phyloP scores from a whole-genome alignment of 2,329 filamentous ascomycete genomes.

The Aureobasidium mangrovei region DNA sequence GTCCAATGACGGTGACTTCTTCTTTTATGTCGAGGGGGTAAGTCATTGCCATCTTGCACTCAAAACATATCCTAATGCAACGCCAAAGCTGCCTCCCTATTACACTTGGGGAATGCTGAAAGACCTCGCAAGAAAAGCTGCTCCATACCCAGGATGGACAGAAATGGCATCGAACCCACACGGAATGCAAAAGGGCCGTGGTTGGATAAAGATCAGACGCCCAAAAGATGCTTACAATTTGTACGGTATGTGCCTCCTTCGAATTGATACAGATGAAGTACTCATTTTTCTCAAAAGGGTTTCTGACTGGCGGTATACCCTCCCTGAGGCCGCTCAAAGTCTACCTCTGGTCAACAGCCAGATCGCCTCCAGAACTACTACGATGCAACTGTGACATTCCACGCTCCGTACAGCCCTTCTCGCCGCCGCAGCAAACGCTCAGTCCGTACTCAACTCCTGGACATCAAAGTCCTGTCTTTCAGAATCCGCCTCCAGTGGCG shows the following conservation, averaged over 20 bases:
- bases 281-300: not conserved
- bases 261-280: not conserved
- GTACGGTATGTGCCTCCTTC: not conserved
- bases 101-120: constrained; percentile 14
- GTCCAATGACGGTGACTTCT: constrained; percentile 5
- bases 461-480: not conserved
- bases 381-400: constrained; percentile 1
- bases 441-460: not conserved
- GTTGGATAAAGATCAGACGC: constrained; percentile 10
- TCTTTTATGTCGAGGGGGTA: constrained; percentile 14
- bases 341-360: constrained; percentile 7
- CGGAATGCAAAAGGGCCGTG: constrained; percentile 1
- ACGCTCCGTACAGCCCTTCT: not conserved
- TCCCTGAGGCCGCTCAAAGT: constrained; percentile 3
- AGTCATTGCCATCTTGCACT: not conserved
- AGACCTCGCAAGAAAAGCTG: constrained; percentile 11
- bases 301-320: not conserved
- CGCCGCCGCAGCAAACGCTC: not conserved
- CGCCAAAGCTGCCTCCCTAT: constrained; percentile 8
- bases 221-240: constrained; percentile 9
- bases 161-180: constrained; percentile 10
- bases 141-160: constrained; percentile 9
- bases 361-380: constrained; percentile 11
- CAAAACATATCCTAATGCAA: not conserved
- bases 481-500: not conserved